Evolutionary conservation across 345 rosid species (phyloP).

Genomic region (Ceriops zippeliana): DNA sequence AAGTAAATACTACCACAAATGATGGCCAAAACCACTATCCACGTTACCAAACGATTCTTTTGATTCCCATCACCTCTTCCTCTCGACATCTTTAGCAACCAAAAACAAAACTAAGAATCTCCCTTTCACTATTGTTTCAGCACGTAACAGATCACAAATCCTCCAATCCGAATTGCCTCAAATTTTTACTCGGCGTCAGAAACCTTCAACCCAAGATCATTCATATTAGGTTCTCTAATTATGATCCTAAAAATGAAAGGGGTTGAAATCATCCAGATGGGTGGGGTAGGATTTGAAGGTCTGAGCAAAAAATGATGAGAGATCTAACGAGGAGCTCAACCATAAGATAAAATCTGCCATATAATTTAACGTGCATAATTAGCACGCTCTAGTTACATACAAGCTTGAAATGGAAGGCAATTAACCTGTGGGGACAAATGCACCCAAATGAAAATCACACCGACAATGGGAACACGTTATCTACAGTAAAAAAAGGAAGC

Average conservation of each 20-base stretch:
- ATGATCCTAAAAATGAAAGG: neutral
- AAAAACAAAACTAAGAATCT: neutral
- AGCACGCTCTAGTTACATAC: neutral
- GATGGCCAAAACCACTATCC: neutral
- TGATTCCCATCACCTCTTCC: slow-evolving; percentile 5
- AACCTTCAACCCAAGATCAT: neutral
- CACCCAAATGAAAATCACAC: neutral
- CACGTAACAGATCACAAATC: neutral
- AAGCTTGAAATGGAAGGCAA: neutral
- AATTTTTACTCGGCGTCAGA: neutral
- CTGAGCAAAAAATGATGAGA: too few species aligned
- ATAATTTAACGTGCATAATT: neutral
- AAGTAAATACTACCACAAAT: slow-evolving; percentile 5
- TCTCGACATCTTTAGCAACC: neutral
- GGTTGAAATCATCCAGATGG: too few species aligned
- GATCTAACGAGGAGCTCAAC: neutral
- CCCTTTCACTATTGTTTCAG: neutral
- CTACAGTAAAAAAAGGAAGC: neutral
- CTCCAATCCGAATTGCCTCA: neutral
- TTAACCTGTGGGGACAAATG: neutral
- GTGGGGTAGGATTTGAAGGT: too few species aligned
- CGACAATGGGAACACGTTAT: neutral
- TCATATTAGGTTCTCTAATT: neutral
- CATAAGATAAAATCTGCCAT: neutral
- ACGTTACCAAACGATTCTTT: neutral